These are phyloP conservation scores for Aphanomyces stellatus DNA, from an alignment of 352 stramenopile species.

Conservation along the genomic window DNA sequence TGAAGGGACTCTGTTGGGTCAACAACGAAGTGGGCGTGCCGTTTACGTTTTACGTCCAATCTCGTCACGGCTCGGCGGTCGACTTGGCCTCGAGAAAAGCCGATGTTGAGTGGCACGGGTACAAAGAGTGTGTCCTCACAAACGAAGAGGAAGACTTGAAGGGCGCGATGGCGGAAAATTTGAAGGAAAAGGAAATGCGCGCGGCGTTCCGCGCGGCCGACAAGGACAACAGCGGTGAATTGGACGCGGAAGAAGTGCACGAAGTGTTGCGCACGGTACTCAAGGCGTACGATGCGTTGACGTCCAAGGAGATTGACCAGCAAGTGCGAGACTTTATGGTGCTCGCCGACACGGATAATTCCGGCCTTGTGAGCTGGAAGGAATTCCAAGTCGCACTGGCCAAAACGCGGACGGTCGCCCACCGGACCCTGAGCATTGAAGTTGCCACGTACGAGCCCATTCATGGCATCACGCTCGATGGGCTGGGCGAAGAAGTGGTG, in stretches of 20 bases:
- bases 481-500: conserved; percentile 63
- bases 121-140: conserved; percentile 53
- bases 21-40: conserved; percentile 71
- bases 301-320: conserved; percentile 47
- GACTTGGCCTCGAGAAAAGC: conserved; percentile 28
- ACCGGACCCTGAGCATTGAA: conserved; percentile 67
- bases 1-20: conserved; percentile 78
- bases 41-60: conserved; percentile 76
- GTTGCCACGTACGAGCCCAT: conserved; percentile 64
- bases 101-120: conserved; percentile 35
- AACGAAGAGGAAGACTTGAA: conserved; percentile 55
- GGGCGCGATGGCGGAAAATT: conserved; percentile 59
- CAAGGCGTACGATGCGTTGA: conserved; percentile 24
- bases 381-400: conserved; percentile 80
- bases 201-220: conserved; percentile 71
- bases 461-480: conserved; percentile 54
- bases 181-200: conserved; percentile 82
- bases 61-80: conserved; percentile 28
- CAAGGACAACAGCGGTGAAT: conserved; percentile 57
- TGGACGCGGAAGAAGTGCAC: conserved; percentile 71
- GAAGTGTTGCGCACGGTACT: conserved; percentile 54
- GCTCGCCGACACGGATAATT: conserved; percentile 67
- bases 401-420: conserved; percentile 55
- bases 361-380: conserved; percentile 73
- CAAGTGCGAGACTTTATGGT: conserved; percentile 69